phyloP scores from a whole-genome alignment of 345 rosid genomes.

The Diplotaxis tenuifolia region DNA sequence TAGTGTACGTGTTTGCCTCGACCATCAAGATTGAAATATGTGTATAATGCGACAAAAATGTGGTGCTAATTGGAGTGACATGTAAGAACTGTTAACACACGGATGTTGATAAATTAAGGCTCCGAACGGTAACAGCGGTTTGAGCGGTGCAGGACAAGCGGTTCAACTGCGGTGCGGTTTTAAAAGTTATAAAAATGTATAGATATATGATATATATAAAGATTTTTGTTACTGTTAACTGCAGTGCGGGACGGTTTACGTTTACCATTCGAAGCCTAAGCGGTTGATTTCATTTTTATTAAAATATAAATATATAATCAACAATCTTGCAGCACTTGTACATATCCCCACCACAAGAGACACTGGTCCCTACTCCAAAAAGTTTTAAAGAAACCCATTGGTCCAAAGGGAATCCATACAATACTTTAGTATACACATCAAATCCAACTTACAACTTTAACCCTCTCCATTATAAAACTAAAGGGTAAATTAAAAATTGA shows the following conservation, averaged over 20 bases:
- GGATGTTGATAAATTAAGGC: too few species aligned
- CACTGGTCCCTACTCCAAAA: constrained; percentile 35
- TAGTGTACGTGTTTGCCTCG: not conserved
- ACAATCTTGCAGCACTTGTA: constrained; percentile 21
- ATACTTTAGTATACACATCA: constrained; percentile 37
- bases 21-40: not conserved
- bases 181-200: too few species aligned
- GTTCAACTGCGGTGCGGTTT: too few species aligned
- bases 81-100: too few species aligned
- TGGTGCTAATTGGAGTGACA: too few species aligned
- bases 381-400: constrained; percentile 23
- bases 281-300: constrained; percentile 16
- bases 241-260: too few species aligned
- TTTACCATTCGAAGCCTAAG: too few species aligned
- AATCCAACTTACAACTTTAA: constrained; percentile 35
- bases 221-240: too few species aligned
- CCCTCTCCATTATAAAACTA: constrained; percentile 27
- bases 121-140: too few species aligned
- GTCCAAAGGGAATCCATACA: constrained; percentile 31
- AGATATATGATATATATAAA: too few species aligned
- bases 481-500: constrained; percentile 22
- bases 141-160: too few species aligned
- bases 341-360: constrained; percentile 28
- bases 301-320: constrained; percentile 11
- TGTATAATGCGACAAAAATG: too few species aligned